Evolutionary conservation across 805 yeast genomes (phyloP), one percentile per base, ranked within the genome.

Genomic region (Pichia scutulata): DNA sequence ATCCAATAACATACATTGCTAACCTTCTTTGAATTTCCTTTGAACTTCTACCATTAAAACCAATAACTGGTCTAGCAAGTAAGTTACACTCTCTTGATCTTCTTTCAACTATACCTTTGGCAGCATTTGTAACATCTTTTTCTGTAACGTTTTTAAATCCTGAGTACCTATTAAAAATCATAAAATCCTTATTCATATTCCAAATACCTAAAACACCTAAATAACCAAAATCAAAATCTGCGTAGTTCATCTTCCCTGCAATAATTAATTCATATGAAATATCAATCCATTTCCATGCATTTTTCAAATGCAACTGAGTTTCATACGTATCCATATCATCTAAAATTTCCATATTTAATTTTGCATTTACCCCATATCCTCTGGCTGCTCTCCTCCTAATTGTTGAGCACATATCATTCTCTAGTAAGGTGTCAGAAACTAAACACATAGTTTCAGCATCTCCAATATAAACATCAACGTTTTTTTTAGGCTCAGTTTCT

Each of bases 221-320:
- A 62, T 79, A 89, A 1, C 95, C 90, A 30, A 92, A 73, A 61
- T 92, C 97, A 39, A 88, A 69, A 18, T 78, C 82, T 23, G 80
- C 81, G 6, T 84, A 75, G 3, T 78, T 70, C 85, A 87, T 84
- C 1, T 83, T 70, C 0, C 87, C 84, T 46, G 81, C 77, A 19
- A 75, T 75, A 4, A 81, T 80, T 1, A 86, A 74, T 41, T 77
- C 79, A 48, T 79, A 76, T 0, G 95, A 88, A 46, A 86, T 77
- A 1, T 80, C 77, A 30, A 92, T 68, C 98, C 98, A 92, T 61
- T 84, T 82, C 98, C 98, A 92, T 0, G 95, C 84, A 57, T 87
- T 84, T 53, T 84, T 71, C 46, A 84, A 69, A 54, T 79, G 85
- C n/a, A 70, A 68, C 47, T 71, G 75, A 43, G 81, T 79, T 47